phyloP scores from a whole-genome alignment of 2,329 filamentous ascomycete species.

The Drechslerella coelobrocha region DNA sequence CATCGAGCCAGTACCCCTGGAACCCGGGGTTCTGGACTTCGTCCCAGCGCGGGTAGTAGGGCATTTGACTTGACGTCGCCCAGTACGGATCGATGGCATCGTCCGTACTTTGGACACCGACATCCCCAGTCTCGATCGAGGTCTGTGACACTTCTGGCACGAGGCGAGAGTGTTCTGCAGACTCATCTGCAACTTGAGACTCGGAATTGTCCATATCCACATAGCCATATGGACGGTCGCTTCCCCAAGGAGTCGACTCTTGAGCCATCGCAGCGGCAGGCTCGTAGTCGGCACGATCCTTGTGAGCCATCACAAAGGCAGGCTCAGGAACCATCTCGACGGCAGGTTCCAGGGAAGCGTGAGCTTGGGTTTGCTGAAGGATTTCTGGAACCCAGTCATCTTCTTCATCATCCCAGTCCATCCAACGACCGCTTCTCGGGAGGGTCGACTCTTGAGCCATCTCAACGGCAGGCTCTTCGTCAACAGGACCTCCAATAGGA shows the following conservation, averaged over 20 bases:
- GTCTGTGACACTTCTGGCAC: slow-evolving; percentile 7
- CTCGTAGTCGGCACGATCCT: slow-evolving; percentile 9
- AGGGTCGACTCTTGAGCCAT: not conserved
- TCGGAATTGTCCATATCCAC: not conserved
- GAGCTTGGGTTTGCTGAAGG: not conserved
- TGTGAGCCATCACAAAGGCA: slow-evolving; percentile 15
- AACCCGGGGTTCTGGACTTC: slow-evolving; percentile 22
- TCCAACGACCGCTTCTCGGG: slow-evolving; percentile 2
- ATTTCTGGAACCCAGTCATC: slow-evolving; percentile 34
- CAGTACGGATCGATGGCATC: not conserved
- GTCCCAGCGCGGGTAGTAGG: not conserved
- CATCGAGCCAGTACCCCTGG: slow-evolving; percentile 25
- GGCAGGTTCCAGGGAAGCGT: slow-evolving; percentile 12
- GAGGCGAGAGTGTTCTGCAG: slow-evolving; percentile 1
- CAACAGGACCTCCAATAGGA: slow-evolving; percentile 1
- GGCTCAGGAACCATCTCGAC: slow-evolving; percentile 19
- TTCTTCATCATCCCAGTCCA: slow-evolving; percentile 29
- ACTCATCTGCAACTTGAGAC: not conserved
- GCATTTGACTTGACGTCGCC: not conserved
- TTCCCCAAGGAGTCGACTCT: slow-evolving; percentile 5
- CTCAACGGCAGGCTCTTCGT: slow-evolving; percentile 6
- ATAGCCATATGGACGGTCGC: not conserved
- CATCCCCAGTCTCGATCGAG: not conserved
- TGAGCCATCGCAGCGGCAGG: slow-evolving; percentile 13
- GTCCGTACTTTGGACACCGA: not conserved